Evolutionary conservation across 2,329 filamentous ascomycete genomes (phyloP), one percentile per base, ranked within the genome.

Genomic region (Geosmithia putterillii): DNA sequence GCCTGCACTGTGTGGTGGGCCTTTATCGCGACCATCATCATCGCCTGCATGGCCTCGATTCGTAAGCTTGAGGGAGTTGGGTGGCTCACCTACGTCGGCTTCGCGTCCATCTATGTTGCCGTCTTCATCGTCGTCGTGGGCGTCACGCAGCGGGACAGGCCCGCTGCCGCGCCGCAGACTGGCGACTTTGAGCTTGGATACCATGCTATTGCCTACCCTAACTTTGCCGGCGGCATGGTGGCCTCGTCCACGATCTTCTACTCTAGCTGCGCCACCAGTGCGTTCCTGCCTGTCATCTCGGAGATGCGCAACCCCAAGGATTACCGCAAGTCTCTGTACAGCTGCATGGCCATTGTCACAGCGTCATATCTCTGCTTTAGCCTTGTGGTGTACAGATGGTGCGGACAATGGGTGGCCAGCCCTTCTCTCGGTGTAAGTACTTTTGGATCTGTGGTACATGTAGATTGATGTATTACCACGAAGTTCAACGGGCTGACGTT

Each of bases 351-450:
- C 48, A 51, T 47, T 2, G 48, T 64, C 2, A 51, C 59, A n/a
- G 36, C 54, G 8, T 57, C 57, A 7, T 65, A 65, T 40, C 38
- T 42, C 19, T 44, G 53, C 7, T 55, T 66, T 7, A 54, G 56
- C 8, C 47, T 57, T 3, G 60, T 70, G 0, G 61, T 71, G 2
- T 71, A 71, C 52, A 62, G 61, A 46, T 71, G 54, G 48, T 67
- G 64, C 46, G 68, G 69, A 1, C 63, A 61, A 0, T 66, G 60
- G 42, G 64, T 72, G 3, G 60, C 67, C 1, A 69, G 65, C 0
- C 69, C 68, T 1, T 66, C 67, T 2, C 58, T 72, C 6, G 69
- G 66, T n/a, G n/a, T n/a, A n/a, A n/a, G n/a, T n/a, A n/a, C n/a
- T n/a, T n/a, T n/a, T n/a, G n/a, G n/a, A n/a, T n/a, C n/a, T n/a